phyloP scores from a whole-genome alignment of 2,329 filamentous ascomycete genomes.

The Scytalidium lignicola region DNA sequence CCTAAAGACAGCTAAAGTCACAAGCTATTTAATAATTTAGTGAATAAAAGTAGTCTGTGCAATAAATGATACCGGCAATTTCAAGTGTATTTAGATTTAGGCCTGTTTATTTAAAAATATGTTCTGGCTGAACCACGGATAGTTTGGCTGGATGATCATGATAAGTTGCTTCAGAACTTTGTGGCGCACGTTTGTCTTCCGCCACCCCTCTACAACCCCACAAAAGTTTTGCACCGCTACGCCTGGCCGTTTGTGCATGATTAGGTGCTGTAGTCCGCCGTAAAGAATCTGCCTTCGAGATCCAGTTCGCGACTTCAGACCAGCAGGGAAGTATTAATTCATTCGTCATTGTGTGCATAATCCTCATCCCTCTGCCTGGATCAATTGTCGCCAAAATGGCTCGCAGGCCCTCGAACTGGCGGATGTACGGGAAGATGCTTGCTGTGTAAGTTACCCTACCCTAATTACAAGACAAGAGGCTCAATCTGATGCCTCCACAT shows the following conservation, averaged over 20 bases:
- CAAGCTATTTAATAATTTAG: no score
- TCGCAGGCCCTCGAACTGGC: conserved; percentile 49
- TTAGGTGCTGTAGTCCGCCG: neutral
- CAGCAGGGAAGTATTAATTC: neutral
- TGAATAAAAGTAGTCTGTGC: no score
- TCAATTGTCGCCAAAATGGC: conserved; percentile 27
- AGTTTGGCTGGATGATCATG: no score
- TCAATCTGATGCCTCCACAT: conserved; percentile 18
- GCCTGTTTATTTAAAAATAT: no score
- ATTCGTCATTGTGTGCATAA: neutral
- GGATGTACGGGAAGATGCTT: conserved; percentile 64
- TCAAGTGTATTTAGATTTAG: no score
- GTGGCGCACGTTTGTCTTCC: neutral
- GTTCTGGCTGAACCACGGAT: no score
- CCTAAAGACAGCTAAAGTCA: no score
- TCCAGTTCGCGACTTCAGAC: neutral
- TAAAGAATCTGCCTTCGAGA: neutral
- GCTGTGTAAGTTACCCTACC: conserved; percentile 49
- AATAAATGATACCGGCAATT: no score
- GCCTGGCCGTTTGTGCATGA: neutral
- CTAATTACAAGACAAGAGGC: neutral
- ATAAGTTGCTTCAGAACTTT: no score
- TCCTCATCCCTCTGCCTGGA: neutral
- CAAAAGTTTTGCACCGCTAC: neutral
- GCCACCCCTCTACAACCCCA: neutral